phyloP scores from a whole-genome alignment of 495 filamentous ascomycete species.

The Coniosporium apollinis region DNA sequence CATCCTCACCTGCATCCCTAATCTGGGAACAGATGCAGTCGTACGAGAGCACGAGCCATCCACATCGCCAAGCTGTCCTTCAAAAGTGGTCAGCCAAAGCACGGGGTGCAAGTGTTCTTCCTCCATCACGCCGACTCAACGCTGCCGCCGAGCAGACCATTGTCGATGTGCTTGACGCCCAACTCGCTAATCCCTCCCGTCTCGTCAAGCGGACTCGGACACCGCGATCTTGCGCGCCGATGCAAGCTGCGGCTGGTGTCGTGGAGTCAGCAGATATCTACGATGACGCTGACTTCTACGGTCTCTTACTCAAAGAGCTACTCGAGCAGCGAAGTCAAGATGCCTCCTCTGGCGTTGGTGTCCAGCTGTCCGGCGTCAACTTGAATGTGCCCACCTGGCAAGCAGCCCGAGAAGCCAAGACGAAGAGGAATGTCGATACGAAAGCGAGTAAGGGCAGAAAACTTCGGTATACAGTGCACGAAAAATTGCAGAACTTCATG shows the following conservation, averaged over 20 bases:
- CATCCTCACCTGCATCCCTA: slow-evolving; percentile 30
- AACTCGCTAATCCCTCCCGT: slow-evolving; percentile 49
- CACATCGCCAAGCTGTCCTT: slow-evolving; percentile 37
- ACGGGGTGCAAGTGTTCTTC: slow-evolving; percentile 26
- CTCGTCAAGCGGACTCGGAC: slow-evolving; percentile 48
- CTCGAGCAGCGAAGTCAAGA: slow-evolving; percentile 68
- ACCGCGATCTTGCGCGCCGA: slow-evolving; percentile 56
- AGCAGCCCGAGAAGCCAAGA: slow-evolving; percentile 55
- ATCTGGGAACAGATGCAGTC: slow-evolving; percentile 61
- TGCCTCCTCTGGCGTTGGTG: too few species aligned
- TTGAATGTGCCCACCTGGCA: slow-evolving; percentile 37
- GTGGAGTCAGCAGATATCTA: slow-evolving; percentile 41
- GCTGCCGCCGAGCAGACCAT: slow-evolving; percentile 38
- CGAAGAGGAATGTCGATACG: slow-evolving; percentile 69
- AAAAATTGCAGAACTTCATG: slow-evolving; percentile 98
- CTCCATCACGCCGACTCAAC: slow-evolving; percentile 21
- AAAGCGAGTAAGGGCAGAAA: slow-evolving; percentile 93
- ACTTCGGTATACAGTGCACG: slow-evolving; percentile 81
- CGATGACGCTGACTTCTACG: slow-evolving; percentile 90
- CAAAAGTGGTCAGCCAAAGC: slow-evolving; percentile 55
- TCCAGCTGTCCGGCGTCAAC: slow-evolving; percentile 27
- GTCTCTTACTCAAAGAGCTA: slow-evolving; percentile 75
- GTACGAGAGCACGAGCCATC: slow-evolving; percentile 36
- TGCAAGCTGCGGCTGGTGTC: slow-evolving; percentile 37
- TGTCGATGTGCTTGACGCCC: slow-evolving; percentile 53